These are phyloP conservation scores for Ascobolus immersus DNA, from an alignment of 495 filamentous ascomycete species.

Conservation along the genomic window DNA sequence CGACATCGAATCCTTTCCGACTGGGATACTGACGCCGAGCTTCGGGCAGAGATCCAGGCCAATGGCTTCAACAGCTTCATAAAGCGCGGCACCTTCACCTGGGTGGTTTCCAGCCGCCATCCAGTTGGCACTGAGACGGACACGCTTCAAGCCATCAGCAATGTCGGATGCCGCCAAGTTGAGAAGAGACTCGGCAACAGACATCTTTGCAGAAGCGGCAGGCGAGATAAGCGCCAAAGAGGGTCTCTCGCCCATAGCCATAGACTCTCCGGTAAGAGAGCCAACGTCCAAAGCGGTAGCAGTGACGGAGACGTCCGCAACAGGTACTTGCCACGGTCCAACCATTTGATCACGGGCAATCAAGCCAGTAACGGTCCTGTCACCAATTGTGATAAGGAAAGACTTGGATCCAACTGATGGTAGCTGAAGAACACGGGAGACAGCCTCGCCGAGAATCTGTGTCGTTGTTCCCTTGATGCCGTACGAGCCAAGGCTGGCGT, in stretches of 20 bases:
- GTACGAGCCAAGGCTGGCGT: conserved; percentile 35
- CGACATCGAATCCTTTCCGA: conserved; percentile 92
- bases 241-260: conserved; percentile 93
- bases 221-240: conserved; percentile 72
- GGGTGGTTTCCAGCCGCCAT: conserved; percentile 88
- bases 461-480: conserved; percentile 33
- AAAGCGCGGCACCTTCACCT: conserved; percentile 80
- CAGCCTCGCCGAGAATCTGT: conserved; percentile 48
- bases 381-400: conserved; percentile 90
- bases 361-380: conserved; percentile 73
- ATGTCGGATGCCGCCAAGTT: conserved; percentile 76
- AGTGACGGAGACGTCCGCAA: conserved; percentile 80
- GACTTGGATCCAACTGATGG: conserved; percentile 85
- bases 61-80: conserved; percentile 82
- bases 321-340: conserved; percentile 86
- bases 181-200: conserved; percentile 78
- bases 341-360: conserved; percentile 86
- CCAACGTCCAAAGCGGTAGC: conserved; percentile 49
- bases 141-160: conserved; percentile 43
- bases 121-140: conserved; percentile 90
- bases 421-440: conserved; percentile 54
- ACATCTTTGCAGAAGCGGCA: conserved; percentile 86
- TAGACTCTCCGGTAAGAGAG: conserved; percentile 65
- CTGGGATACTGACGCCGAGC: conserved; percentile 74
- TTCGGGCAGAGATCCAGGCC: conserved; percentile 61